A percentile compares a stretch with the other conserved stretches of the same genome.
These are phyloP conservation scores for Lolium multiflorum DNA, from an alignment of 176 grass and related monocot genomes.

Conservation along the genomic window DNA sequence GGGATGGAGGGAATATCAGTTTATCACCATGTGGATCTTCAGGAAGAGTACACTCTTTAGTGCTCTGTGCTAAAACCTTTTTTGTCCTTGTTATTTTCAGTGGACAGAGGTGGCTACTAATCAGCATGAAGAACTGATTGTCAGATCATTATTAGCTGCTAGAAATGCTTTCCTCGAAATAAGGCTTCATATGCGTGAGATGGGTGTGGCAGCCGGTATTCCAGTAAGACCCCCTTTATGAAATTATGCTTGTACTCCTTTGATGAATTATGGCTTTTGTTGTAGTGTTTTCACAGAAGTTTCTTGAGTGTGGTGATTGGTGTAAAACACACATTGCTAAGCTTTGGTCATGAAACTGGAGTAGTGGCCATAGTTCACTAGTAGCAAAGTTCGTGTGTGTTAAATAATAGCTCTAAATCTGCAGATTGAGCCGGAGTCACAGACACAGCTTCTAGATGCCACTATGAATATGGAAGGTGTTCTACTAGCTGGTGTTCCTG, in stretches of 20 bases:
- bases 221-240: conserved; percentile 67
- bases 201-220: conserved; percentile 79
- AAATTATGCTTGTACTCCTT: conserved; percentile 6
- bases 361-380: conserved; percentile 7
- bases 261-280: not conserved
- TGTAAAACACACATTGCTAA: not conserved
- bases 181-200: conserved; percentile 74
- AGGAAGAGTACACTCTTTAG: conserved; percentile 5
- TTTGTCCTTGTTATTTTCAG: conserved; percentile 48
- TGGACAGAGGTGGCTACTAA: conserved; percentile 69
- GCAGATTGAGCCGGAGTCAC: conserved; percentile 89
- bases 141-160: conserved; percentile 68
- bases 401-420: conserved; percentile 17
- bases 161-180: conserved; percentile 81
- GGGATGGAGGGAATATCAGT: not conserved
- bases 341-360: conserved; percentile 27
- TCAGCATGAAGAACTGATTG: conserved; percentile 65
- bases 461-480: conserved; percentile 90
- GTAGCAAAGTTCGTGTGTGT: conserved; percentile 11
- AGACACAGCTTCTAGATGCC: conserved; percentile 75
- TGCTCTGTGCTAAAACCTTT: conserved; percentile 26
- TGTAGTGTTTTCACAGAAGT: conserved; percentile 21
- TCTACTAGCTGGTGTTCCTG: conserved; percentile 88
- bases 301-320: conserved; percentile 2
- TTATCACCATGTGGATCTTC: not conserved